Percentiles rank a stretch among this genome's conserved stretches.
phyloP scores from a whole-genome alignment of 352 stramenopile genomes.

The Plasmopara muralis region DNA sequence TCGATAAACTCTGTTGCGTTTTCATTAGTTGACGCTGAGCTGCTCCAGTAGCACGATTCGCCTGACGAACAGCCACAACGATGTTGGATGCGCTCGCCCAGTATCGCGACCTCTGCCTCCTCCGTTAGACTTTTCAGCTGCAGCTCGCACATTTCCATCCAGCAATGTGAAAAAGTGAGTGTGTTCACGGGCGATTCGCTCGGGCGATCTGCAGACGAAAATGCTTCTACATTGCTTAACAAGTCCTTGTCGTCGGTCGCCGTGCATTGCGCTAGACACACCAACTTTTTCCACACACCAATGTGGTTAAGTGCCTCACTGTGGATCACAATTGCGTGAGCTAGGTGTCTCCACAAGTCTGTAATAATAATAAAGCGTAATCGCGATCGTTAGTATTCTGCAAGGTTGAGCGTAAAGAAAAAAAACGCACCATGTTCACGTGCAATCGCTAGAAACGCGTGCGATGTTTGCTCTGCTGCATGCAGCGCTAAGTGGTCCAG shows the following conservation, averaged over 20 bases:
- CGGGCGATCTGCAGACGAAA: slow-evolving; percentile 47
- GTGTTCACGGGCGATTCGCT: slow-evolving; percentile 59
- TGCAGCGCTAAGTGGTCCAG: slow-evolving; percentile 53
- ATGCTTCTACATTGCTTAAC: slow-evolving; percentile 31
- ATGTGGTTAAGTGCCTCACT: slow-evolving; percentile 12
- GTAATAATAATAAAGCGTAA: slow-evolving; percentile 6
- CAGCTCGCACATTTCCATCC: slow-evolving; percentile 44
- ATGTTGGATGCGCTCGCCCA: slow-evolving; percentile 56
- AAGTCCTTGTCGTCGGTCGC: slow-evolving; percentile 33
- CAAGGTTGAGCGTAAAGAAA: neutral
- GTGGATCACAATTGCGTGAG: slow-evolving; percentile 19
- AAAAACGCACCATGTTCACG: slow-evolving; percentile 32
- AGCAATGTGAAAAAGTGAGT: slow-evolving; percentile 59
- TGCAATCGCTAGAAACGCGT: slow-evolving; percentile 26
- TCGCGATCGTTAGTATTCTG: slow-evolving; percentile 5
- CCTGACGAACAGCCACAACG: slow-evolving; percentile 66
- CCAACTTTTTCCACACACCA: slow-evolving; percentile 41
- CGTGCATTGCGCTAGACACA: slow-evolving; percentile 35
- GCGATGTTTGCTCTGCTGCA: slow-evolving; percentile 37
- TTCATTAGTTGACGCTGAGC: slow-evolving; percentile 54
- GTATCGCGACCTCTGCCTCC: slow-evolving; percentile 35
- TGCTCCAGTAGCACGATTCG: slow-evolving; percentile 83
- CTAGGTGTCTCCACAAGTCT: slow-evolving; percentile 45
- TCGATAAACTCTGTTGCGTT: slow-evolving; percentile 69
- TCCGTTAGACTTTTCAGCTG: slow-evolving; percentile 27